Percentiles rank a stretch among this genome's conserved stretches.
Conservation (phyloP, 2,329 filamentous ascomycete genomes). For the Cryoendolithus antarcticus region DNA sequence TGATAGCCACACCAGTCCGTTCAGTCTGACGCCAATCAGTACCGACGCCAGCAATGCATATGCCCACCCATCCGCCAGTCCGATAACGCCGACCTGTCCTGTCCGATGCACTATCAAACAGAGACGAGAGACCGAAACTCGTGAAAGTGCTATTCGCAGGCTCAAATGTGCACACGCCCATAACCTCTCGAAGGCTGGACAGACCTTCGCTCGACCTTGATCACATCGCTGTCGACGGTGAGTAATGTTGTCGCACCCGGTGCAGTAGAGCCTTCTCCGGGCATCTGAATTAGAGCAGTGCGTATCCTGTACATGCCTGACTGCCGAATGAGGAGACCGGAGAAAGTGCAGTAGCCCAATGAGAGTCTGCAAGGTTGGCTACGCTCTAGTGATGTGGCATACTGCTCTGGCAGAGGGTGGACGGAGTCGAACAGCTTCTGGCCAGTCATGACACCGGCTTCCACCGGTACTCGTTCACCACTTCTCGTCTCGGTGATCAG, state of each 20-base stretch:
- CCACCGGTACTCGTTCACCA: constrained; percentile 17
- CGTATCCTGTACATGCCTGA: constrained; percentile 19
- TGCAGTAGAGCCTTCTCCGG: constrained; percentile 9
- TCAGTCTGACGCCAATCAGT: too few species aligned
- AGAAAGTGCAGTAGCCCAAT: constrained; percentile 22
- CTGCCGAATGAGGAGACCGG: constrained; percentile 19
- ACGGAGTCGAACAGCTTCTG: constrained; percentile 23
- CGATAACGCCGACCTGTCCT: too few species aligned
- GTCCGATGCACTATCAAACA: too few species aligned
- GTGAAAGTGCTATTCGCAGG: too few species aligned
- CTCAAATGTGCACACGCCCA: constrained; percentile 1
- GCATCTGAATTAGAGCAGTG: constrained; percentile 19
- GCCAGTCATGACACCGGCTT: constrained; percentile 18
- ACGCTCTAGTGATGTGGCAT: constrained; percentile 14
- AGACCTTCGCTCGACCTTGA: constrained; percentile 18
- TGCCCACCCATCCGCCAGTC: too few species aligned
- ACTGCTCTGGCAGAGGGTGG: constrained; percentile 17
- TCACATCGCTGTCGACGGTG: constrained; percentile 18
- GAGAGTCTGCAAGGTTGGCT: constrained; percentile 16
- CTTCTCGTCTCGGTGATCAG: constrained; percentile 17
- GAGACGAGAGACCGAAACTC: too few species aligned
- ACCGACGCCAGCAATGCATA: too few species aligned
- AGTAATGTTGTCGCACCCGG: constrained; percentile 12
- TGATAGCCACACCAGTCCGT: too few species aligned
- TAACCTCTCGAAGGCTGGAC: neutral